phyloP scores from a whole-genome alignment of 176 grass and related monocot genomes.

The Avena atlantica region DNA sequence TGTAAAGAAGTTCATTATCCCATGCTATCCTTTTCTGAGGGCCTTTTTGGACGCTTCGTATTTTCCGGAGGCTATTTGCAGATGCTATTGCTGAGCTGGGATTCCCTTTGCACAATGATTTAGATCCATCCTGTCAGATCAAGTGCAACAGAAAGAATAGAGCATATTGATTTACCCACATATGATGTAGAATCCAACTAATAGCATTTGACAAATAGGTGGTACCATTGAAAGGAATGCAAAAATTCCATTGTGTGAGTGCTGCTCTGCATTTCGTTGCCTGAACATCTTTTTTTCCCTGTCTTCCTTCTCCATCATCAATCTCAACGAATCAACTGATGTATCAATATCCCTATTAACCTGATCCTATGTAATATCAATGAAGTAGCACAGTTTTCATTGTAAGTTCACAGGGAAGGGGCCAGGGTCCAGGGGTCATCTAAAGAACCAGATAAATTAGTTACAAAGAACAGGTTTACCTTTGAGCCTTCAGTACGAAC shows the following conservation, averaged over 20 bases:
- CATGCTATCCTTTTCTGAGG: conserved; percentile 87
- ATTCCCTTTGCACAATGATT: conserved; percentile 82
- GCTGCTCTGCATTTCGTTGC: conserved; percentile 48
- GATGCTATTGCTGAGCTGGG: conserved; percentile 57
- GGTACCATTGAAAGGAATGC: conserved; percentile 66
- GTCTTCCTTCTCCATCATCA: conserved; percentile 73
- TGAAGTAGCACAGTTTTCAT: conserved; percentile 30
- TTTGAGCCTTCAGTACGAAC: conserved; percentile 57
- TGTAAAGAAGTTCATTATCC: conserved; percentile 68
- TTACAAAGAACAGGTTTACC: conserved; percentile 54
- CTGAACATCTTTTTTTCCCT: conserved; percentile 56
- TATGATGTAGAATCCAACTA: conserved; percentile 31
- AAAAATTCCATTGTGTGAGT: conserved; percentile 72
- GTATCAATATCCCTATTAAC: conserved; percentile 56
- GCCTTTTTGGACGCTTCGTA: conserved; percentile 74
- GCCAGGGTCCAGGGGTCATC: background rate
- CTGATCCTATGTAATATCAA: conserved; percentile 41
- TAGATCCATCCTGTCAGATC: conserved; percentile 80
- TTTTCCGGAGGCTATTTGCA: conserved; percentile 67
- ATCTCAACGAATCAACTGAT: conserved; percentile 67
- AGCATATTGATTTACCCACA: conserved; percentile 14
- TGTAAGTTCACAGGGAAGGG: conserved; percentile 23
- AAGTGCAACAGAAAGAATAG: conserved; percentile 36
- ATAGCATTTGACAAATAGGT: conserved; percentile 23
- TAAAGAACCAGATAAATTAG: conserved; percentile 23